These are phyloP conservation scores for Arachis hypogaea DNA, from an alignment of 306 rosid species.

Conservation along the genomic window DNA sequence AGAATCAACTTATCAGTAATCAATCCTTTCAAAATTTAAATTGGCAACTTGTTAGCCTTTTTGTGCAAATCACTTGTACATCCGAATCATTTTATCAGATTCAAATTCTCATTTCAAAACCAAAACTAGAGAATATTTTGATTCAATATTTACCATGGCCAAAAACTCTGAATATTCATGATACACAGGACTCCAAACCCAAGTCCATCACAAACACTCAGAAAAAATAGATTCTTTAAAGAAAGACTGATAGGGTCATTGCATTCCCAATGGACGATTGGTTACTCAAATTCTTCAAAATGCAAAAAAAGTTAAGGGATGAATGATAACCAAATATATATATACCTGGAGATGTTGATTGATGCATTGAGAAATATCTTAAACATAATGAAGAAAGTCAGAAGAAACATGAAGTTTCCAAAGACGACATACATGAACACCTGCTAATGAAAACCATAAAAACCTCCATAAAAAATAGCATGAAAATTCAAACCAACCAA, in stretches of 20 bases:
- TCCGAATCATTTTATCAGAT: slow-evolving; percentile 24
- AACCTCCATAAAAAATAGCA: slow-evolving; percentile 23
- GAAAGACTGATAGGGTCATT: slow-evolving; percentile 7
- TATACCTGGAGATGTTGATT: slow-evolving; percentile 50
- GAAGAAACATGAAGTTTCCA: slow-evolving; percentile 72
- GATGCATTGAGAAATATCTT: slow-evolving; percentile 58
- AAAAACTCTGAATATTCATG: background rate
- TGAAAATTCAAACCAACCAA: slow-evolving; percentile 40
- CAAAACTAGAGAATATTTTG: background rate
- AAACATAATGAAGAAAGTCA: slow-evolving; percentile 54
- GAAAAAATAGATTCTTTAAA: background rate
- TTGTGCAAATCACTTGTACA: slow-evolving; percentile 18
- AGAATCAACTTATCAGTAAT: background rate
- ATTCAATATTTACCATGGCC: background rate
- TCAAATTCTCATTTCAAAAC: background rate
- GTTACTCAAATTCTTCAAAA: slow-evolving; percentile 16
- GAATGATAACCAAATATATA: slow-evolving; percentile 22
- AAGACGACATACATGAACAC: slow-evolving; percentile 56
- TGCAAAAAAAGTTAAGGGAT: slow-evolving; percentile 20
- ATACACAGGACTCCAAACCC: slow-evolving; percentile 20
- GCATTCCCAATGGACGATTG: slow-evolving; percentile 18
- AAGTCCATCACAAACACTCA: slow-evolving; percentile 11
- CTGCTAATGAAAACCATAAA: slow-evolving; percentile 51
- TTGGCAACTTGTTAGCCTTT: slow-evolving; percentile 24
- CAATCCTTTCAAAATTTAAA: slow-evolving; percentile 24